Base-by-base conservation (phyloP, 179 eudicot genomes). In the Carnegiea gigantea region DNA sequence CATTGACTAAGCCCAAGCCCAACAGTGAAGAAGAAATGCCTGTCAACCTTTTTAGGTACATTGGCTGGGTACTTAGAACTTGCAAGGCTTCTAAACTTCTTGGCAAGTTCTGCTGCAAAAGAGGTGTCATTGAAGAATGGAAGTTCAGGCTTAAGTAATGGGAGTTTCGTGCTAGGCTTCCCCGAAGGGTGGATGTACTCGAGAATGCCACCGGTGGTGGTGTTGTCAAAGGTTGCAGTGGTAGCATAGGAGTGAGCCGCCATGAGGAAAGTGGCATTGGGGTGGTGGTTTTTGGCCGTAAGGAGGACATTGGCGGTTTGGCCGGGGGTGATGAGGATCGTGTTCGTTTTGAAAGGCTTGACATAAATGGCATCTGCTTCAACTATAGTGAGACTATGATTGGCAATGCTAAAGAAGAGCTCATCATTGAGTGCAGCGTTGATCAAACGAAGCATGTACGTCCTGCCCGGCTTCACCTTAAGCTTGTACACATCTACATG, bases 351-450 rank as follows among this genome's bases (percentile, higher is more conserved):
- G 75, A 92, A 90, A 6, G 91, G 93, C 72, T 92, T 92, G 13
- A 92, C 86, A 59, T 88, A 93, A 68, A 81, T 78, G 0, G 89
- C 94, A 68, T 93, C 95, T 10, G 81, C 88, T 77, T 93, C 97
- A 0, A 93, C 97, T 0, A 90, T 93, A 0, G 88, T 93, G 60
- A 93, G 76, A 2, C 84, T 85, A 70, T 91, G 95, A 80, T 88
- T 89, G 0, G 95, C 90, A 4, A 91, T 84, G 9, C 90, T 86
- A 74, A 93, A 91, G 82, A 91, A 90, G 72, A 93, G 91, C 81
- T 93, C 97, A 17, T 86, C 82, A 21, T 89, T 90, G 33, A 93
- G 84, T 48, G 92, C 94, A 28, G 93, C 97, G 30, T 91, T 93
- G 85, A 93, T 86, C 30, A 93, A 84, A 23, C 97, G 86, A 0